phyloP scores from a whole-genome alignment of 768 basidiomycete genomes.

The Cubamyces lactineus region DNA sequence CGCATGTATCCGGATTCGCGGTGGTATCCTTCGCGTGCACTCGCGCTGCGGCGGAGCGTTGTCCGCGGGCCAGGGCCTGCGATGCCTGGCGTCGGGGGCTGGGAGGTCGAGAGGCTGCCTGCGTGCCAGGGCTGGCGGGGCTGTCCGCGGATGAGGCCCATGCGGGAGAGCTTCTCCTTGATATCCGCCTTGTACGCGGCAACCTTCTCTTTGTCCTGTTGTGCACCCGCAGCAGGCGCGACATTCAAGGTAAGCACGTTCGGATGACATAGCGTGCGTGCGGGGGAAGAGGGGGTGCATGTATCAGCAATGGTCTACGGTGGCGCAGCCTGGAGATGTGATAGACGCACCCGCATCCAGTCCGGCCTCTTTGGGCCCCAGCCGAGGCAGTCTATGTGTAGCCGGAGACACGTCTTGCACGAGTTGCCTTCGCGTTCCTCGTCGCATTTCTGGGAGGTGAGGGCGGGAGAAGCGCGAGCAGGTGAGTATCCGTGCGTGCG shows the following conservation, averaged over 20 bases:
- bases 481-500: slow-evolving; percentile 8
- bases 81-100: slow-evolving; percentile 23
- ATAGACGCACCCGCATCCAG: slow-evolving; percentile 76
- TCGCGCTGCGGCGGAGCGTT: slow-evolving; percentile 18
- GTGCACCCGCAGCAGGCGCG: slow-evolving; percentile 26
- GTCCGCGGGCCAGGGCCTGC: slow-evolving; percentile 26
- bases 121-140: slow-evolving; percentile 47
- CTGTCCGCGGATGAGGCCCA: slow-evolving; percentile 82
- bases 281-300: slow-evolving; percentile 10
- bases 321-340: slow-evolving; percentile 19
- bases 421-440: slow-evolving; percentile 78
- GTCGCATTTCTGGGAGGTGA: slow-evolving; percentile 73
- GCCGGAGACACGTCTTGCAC: slow-evolving; percentile 78
- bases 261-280: background rate
- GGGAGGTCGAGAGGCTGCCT: slow-evolving; percentile 12
- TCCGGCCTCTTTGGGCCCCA: slow-evolving; percentile 88
- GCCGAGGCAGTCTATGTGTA: slow-evolving; percentile 81
- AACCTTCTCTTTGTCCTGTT: slow-evolving; percentile 79
- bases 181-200: slow-evolving; percentile 84
- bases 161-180: slow-evolving; percentile 76
- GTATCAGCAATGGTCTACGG: slow-evolving; percentile 20
- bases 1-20: slow-evolving; percentile 14
- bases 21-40: slow-evolving; percentile 18
- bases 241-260: slow-evolving; percentile 2
- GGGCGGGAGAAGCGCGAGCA: background rate